Base-by-base conservation (phyloP, 2,329 filamentous ascomycete genomes). In the Colletotrichum sp. region DNA sequence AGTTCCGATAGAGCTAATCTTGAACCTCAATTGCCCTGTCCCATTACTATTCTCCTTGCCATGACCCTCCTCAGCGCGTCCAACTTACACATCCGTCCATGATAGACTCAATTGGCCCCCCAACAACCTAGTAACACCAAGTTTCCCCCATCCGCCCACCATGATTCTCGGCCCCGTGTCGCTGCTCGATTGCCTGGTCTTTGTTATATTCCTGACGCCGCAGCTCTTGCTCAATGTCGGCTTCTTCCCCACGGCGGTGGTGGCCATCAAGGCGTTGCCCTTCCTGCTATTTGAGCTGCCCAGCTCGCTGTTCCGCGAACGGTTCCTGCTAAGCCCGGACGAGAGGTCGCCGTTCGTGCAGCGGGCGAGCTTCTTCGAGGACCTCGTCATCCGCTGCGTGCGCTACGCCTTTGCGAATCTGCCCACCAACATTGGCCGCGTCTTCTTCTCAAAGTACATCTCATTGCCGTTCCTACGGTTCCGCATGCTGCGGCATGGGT, bases 151-250 rank as follows among this genome's bases (percentile, higher is more conserved):
- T 39, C 32, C 59, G 60, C 52, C 74, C 78, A 85, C 76, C 77
- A 96, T 96, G 94, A 93, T 95, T 76, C 88, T 97, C 57, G 90
- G 91, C 44, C 92, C 93, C 73, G 91, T 97, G 60, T 95, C 93
- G 8, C 93, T 94, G 83, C 83, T 95, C 32, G 95, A 97, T 86
- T 96, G 94, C 86, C 73, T 93, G 34, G 91, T 93, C 74, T 97
- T 96, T 81, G 89, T 94, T 65, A 68, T 93, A 57, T 93, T 95
- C 80, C 89, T 96, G 16, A 87, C 92, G 5, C 94, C 94, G 5
- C 94, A 96, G 84, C 86, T 97, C 49, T 85, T 96, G 39, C 85
- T 93, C 78, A 90, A 93, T 73, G 92, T 93, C 77, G 93, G 94
- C 32, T 80, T 95, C 18, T 84, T 92, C 72, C 85, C 87, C 65